phyloP scores from a whole-genome alignment of 306 rosid genomes.

The Quercus dentata region DNA sequence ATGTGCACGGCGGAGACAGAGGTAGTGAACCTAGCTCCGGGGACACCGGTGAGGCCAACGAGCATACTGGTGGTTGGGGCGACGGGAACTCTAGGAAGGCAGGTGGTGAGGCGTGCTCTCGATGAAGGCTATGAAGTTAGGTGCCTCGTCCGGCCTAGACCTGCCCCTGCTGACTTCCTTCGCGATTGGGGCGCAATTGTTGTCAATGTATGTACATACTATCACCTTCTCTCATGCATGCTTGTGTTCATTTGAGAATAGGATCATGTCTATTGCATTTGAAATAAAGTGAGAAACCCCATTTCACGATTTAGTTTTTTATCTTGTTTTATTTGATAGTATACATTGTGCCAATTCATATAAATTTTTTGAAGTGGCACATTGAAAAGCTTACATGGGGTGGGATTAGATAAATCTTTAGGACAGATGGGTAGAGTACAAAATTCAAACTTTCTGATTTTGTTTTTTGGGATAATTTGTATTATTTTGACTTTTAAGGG shows the following conservation, averaged over 20 bases:
- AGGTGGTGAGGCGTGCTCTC: slow-evolving; percentile 83
- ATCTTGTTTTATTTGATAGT: no score
- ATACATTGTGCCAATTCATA: no score
- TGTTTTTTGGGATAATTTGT: no score
- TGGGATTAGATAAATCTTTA: no score
- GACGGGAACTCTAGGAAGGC: slow-evolving; percentile 88
- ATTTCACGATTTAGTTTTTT: no score
- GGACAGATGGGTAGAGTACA: no score
- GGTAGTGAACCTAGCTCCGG: slow-evolving; percentile 59
- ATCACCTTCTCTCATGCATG: neutral
- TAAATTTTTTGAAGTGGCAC: no score
- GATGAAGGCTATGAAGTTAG: slow-evolving; percentile 96
- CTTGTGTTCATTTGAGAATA: neutral
- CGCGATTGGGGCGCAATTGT: slow-evolving; percentile 98
- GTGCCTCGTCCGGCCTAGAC: slow-evolving; percentile 95
- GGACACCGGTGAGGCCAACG: slow-evolving; percentile 75
- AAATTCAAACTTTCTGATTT: no score
- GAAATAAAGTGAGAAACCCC: no score
- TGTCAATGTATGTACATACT: slow-evolving; percentile 49
- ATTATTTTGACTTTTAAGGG: no score
- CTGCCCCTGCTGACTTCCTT: slow-evolving; percentile 94
- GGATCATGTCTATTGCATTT: no score
- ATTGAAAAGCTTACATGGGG: no score
- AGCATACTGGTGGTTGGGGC: slow-evolving; percentile 81
- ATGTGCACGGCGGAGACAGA: slow-evolving; percentile 40